Evolutionary conservation across 1,284 basidiomycete species (phyloP).

Genomic region (Cutaneotrichosporon sp.): DNA sequence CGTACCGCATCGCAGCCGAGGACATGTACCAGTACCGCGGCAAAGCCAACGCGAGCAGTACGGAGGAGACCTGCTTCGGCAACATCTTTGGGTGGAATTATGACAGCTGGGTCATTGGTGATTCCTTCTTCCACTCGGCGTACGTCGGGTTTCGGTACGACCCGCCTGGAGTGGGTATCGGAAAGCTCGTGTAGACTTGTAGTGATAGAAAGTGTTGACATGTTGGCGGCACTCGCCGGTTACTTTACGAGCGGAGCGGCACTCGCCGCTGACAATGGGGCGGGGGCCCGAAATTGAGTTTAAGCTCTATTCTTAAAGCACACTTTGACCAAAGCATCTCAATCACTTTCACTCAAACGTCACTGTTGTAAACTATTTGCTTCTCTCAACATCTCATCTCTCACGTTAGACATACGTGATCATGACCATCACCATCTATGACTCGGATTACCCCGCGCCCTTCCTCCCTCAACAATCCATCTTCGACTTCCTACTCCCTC

Average conservation of each 20-base stretch:
- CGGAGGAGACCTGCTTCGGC: neutral
- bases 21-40: neutral
- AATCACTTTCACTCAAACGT: neutral
- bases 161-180: conserved; percentile 74
- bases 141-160: conserved; percentile 77
- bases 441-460: conserved; percentile 16
- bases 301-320: neutral
- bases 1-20: neutral
- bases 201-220: neutral
- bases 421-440: conserved; percentile 16
- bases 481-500: conserved; percentile 19
- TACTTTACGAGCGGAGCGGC: no score
- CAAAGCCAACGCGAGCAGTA: neutral
- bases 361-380: neutral
- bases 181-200: neutral
- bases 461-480: conserved; percentile 17
- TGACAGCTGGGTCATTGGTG: conserved; percentile 35
- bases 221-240: no score
- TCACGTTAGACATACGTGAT: neutral
- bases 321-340: no score
- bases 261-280: neutral
- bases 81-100: neutral
- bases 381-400: neutral
- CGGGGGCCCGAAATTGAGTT: neutral
- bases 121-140: conserved; percentile 69